phyloP scores from a whole-genome alignment of 1,139 yeast genomes.

The Geotrichum macrosporum region DNA sequence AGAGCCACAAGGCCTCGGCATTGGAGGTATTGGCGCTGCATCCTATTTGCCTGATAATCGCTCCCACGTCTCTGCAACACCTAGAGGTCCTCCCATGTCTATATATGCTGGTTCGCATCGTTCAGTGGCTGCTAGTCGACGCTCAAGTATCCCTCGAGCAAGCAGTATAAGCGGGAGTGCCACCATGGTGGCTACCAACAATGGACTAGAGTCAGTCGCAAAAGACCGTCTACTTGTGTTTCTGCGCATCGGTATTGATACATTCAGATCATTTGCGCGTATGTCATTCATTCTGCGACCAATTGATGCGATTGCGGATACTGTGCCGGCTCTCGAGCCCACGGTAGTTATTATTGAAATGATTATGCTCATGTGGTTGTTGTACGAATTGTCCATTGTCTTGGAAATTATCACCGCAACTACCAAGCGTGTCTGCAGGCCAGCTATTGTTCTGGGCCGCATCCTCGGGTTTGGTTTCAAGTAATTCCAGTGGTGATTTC shows the following conservation, averaged over 20 bases:
- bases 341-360: constrained; percentile 34
- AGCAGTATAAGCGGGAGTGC: too few species aligned
- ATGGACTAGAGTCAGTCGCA: constrained; percentile 2
- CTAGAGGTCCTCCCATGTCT: constrained; percentile 3
- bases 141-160: too few species aligned
- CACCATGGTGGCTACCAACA: neutral
- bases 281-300: constrained; percentile 31
- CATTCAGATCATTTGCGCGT: constrained; percentile 29
- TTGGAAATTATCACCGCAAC: constrained; percentile 33
- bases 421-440: constrained; percentile 34
- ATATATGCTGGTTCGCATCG: neutral
- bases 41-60: too few species aligned
- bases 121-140: neutral
- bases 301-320: constrained; percentile 33
- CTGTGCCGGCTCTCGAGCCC: constrained; percentile 29
- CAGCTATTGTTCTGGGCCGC: constrained; percentile 33
- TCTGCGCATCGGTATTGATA: constrained; percentile 22
- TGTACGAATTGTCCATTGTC: constrained; percentile 34
- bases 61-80: too few species aligned
- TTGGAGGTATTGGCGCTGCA: neutral
- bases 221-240: neutral
- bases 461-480: constrained; percentile 18
- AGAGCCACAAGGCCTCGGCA: neutral
- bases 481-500: too few species aligned
- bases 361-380: constrained; percentile 33